Evolutionary conservation across 2,329 filamentous ascomycete genomes (phyloP).

Genomic region (Teratosphaeria epicoccoides): DNA sequence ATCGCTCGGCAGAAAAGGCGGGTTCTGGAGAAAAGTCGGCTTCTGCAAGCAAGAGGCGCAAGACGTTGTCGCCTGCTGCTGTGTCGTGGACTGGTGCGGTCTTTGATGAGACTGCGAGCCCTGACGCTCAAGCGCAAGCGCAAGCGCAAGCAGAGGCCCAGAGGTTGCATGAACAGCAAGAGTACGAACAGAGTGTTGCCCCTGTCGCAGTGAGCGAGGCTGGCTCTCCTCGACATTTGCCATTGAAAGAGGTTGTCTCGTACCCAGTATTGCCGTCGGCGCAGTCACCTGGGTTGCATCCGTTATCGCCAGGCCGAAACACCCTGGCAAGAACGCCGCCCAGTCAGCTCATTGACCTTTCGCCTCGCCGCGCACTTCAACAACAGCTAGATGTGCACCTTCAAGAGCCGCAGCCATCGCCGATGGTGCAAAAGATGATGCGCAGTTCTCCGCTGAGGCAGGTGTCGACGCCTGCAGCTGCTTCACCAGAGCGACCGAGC

Average conservation of each 20-base stretch:
- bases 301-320: constrained; percentile 7
- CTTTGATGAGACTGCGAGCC: constrained; percentile 8
- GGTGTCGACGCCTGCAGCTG: constrained; percentile 3
- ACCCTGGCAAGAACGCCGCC: constrained; percentile 13
- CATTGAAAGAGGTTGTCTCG: constrained; percentile 8
- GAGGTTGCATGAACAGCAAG: not conserved
- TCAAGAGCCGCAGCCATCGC: constrained; percentile 15
- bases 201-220: not conserved
- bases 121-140: not conserved
- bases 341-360: constrained; percentile 1
- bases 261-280: constrained; percentile 15
- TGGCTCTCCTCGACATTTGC: constrained; percentile 5
- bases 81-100: constrained; percentile 9
- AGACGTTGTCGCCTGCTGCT: constrained; percentile 13
- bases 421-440: constrained; percentile 19
- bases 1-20: constrained; percentile 15
- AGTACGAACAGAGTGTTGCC: not conserved
- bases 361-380: constrained; percentile 5
- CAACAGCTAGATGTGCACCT: constrained; percentile 11
- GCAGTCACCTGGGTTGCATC: not conserved
- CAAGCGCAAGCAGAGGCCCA: not conserved
- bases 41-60: constrained; percentile 9
- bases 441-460: constrained; percentile 8
- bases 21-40: not conserved
- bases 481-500: constrained; percentile 7